phyloP scores from a whole-genome alignment of 2,329 filamentous ascomycete genomes.

The Pseudopyricularia javanii region DNA sequence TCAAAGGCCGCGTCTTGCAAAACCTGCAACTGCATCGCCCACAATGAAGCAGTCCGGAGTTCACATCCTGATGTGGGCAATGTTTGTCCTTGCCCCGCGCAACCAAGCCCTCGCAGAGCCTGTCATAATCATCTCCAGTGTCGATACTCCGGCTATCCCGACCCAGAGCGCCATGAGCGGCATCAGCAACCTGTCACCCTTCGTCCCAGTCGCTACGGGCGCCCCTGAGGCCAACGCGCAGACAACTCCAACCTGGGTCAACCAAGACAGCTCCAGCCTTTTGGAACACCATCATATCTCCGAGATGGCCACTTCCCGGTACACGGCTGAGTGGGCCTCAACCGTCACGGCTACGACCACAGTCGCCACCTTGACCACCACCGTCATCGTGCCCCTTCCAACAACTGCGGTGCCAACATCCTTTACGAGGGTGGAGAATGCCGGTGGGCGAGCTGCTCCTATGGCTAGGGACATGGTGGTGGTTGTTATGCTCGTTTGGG shows the following conservation, averaged over 20 bases:
- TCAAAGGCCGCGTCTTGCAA: too few species aligned
- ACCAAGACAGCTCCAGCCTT: not conserved
- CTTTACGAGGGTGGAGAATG: not conserved
- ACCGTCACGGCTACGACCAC: not conserved
- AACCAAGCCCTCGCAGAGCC: not conserved
- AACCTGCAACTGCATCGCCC: too few species aligned
- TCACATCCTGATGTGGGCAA: too few species aligned
- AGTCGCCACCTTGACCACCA: not conserved
- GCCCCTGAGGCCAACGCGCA: not conserved
- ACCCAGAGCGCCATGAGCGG: not conserved
- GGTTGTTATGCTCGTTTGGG: not conserved
- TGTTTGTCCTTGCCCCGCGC: too few species aligned
- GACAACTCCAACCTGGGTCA: not conserved
- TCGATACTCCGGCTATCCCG: not conserved
- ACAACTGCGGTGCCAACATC: not conserved
- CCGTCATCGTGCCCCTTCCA: not conserved
- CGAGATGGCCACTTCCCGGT: not conserved
- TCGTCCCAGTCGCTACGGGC: not conserved
- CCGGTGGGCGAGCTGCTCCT: not conserved
- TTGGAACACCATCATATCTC: not conserved
- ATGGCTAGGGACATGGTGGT: not conserved
- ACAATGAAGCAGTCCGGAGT: too few species aligned
- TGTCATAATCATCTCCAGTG: not conserved
- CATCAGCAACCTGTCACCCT: not conserved
- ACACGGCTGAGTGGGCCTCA: not conserved